phyloP scores from a whole-genome alignment of 768 basidiomycete species.

The Mycena rosella region DNA sequence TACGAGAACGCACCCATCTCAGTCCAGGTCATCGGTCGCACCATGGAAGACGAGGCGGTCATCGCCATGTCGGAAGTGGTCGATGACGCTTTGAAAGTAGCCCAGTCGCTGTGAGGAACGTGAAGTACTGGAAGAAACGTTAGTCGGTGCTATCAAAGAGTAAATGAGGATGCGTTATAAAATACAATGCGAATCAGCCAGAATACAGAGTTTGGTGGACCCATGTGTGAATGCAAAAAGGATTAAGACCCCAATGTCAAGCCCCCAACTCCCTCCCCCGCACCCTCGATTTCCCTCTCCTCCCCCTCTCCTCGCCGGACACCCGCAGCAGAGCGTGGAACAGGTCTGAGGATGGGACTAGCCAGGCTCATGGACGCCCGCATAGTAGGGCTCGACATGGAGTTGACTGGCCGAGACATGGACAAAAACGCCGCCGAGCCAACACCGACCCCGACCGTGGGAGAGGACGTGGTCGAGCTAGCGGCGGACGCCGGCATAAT shows the following conservation, averaged over 20 bases:
- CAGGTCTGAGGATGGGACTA: constrained; percentile 82
- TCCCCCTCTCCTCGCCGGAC: constrained; percentile 66
- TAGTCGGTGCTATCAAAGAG: background rate
- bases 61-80: constrained; percentile 78
- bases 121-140: background rate
- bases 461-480: constrained; percentile 80
- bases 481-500: constrained; percentile 69
- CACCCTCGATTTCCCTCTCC: constrained; percentile 81
- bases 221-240: constrained; percentile 7
- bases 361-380: constrained; percentile 77
- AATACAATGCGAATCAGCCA: constrained; percentile 32
- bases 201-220: constrained; percentile 16
- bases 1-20: constrained; percentile 67
- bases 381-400: constrained; percentile 81
- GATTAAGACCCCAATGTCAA: constrained; percentile 59
- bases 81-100: constrained; percentile 61
- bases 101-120: background rate
- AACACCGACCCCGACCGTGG: constrained; percentile 71
- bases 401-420: constrained; percentile 58
- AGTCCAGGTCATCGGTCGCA: constrained; percentile 77
- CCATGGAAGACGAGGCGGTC: constrained; percentile 82
- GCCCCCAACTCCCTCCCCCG: constrained; percentile 81
- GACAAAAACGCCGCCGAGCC: constrained; percentile 63
- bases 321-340: constrained; percentile 58
- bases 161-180: constrained; percentile 32